Base-by-base conservation (phyloP, 2,329 filamentous ascomycete genomes). In the Aspergillus sojae region DNA sequence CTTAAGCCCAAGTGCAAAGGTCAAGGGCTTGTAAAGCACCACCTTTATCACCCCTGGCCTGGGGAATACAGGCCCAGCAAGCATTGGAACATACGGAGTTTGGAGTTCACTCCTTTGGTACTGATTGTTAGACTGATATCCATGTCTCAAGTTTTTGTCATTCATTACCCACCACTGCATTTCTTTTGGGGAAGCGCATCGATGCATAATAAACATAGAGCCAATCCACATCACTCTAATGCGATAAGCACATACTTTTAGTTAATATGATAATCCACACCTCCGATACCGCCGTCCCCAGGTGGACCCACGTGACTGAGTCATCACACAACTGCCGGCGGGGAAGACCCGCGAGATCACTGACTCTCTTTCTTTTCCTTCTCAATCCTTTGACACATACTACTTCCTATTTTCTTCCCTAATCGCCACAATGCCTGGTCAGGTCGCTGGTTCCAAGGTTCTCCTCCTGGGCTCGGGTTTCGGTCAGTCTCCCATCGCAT, bases 401-500 rank as follows among this genome's bases (percentile, higher is more conserved):
- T 26, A 36, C 57, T 34, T 34, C 19, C 23, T 53, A 39, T 54
- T 19, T 53, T 12, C 56, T 43, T 23, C 23, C 55, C 34, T n/a
- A 61, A 64, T 62, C 55, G n/a, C 68, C 74, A 77, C 66, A 64
- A 78, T 78, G 76, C 71, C 68, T 63, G 74, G 75, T 63, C 68
- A 73, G 71, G 65, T 78, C 55, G 74, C 76, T 68, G 76, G 76
- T 70, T 77, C 74, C 56, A 78, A 78, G 70, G 76, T 75, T 65
- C 76, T 78, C 45, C 71, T 78, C 46, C 65, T 78, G 68, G 76
- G 76, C 60, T 78, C 76, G 54, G 76, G 76, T 62, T 78, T 78
- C 67, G 76, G 76, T 78, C 72, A 32, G 72, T 56, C 60, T 61
- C 46, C 39, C 23, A n/a, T 52, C 26, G 9, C 48, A 48, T 52